Percentiles rank a stretch among this genome's conserved stretches.
Evolutionary conservation across 1,139 yeast species (phyloP).

Genomic region (Geotrichum aggregatum): DNA sequence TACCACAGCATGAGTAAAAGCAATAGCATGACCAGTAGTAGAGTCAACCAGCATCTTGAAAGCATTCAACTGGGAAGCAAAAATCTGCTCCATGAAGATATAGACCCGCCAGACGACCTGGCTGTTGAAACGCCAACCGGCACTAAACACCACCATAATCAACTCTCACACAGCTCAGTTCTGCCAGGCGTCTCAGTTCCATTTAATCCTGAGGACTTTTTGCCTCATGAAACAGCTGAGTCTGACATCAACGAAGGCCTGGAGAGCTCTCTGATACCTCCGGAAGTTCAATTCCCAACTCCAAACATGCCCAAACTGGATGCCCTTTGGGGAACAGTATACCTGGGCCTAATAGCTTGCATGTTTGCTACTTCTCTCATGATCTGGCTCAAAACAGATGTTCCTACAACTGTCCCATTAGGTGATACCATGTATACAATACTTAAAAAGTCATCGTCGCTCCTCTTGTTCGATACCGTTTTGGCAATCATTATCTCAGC

Average conservation of each 20-base stretch:
- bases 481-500: conserved; percentile 30
- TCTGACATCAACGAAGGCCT: conserved; percentile 13
- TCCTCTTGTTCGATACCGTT: conserved; percentile 33
- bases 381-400: conserved; percentile 36
- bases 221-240: conserved; percentile 19
- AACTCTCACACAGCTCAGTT: neutral
- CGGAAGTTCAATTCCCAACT: conserved; percentile 10
- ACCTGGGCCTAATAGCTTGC: conserved; percentile 33
- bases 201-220: conserved; percentile 27
- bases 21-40: neutral
- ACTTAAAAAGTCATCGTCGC: conserved; percentile 32
- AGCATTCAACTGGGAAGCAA: conserved; percentile 17
- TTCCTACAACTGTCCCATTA: conserved; percentile 32
- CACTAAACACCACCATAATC: neutral
- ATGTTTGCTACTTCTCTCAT: conserved; percentile 39
- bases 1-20: conserved; percentile 1
- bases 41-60: conserved; percentile 10
- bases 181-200: conserved; percentile 22
- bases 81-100: conserved; percentile 16
- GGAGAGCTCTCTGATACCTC: conserved; percentile 8
- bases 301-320: conserved; percentile 28
- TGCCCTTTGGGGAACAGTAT: conserved; percentile 34
- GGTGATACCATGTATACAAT: conserved; percentile 38
- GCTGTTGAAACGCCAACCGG: conserved; percentile 23
- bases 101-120: conserved; percentile 33